phyloP scores from a whole-genome alignment of 139 green algal species.

The Picochlorum sp. region DNA sequence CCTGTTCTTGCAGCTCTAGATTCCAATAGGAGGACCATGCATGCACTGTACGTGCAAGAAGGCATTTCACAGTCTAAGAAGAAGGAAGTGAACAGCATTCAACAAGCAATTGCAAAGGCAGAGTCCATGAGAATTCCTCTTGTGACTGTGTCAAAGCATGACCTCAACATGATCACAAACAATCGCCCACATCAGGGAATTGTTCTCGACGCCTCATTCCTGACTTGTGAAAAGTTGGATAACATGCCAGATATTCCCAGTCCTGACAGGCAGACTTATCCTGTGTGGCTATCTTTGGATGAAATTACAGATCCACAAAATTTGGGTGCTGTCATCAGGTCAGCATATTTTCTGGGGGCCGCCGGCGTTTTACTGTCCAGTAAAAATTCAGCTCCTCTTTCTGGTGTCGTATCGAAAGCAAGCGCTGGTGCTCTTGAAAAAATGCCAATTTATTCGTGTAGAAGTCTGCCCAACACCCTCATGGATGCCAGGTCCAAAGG shows the following conservation, averaged over 20 bases:
- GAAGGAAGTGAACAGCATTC: conserved; percentile 42
- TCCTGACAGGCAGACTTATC: neutral
- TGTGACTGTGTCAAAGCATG: conserved; percentile 53
- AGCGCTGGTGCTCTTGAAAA: conserved; percentile 76
- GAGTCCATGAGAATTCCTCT: conserved; percentile 27
- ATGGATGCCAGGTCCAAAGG: conserved; percentile 44
- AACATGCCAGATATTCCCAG: conserved; percentile 16
- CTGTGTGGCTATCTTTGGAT: conserved; percentile 81
- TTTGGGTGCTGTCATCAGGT: conserved; percentile 79
- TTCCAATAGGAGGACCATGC: conserved; percentile 24
- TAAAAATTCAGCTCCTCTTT: conserved; percentile 78
- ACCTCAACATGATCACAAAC: conserved; percentile 77
- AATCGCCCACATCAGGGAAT: conserved; percentile 67
- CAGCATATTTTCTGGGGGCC: conserved; percentile 74
- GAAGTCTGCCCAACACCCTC: conserved; percentile 67
- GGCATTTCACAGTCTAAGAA: conserved; percentile 26
- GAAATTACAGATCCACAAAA: conserved; percentile 89
- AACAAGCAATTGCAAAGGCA: conserved; percentile 17
- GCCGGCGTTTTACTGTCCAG: conserved; percentile 67
- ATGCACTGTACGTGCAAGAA: conserved; percentile 43
- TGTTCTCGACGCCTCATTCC: conserved; percentile 60
- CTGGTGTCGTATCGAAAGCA: conserved; percentile 72
- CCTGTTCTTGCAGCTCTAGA: conserved; percentile 61
- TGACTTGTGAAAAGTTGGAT: conserved; percentile 54
- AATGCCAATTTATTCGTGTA: conserved; percentile 49